Evolutionary conservation across 768 basidiomycete species (phyloP), one percentile per base, ranked within the genome.

Genomic region (Exidia glandulosa): DNA sequence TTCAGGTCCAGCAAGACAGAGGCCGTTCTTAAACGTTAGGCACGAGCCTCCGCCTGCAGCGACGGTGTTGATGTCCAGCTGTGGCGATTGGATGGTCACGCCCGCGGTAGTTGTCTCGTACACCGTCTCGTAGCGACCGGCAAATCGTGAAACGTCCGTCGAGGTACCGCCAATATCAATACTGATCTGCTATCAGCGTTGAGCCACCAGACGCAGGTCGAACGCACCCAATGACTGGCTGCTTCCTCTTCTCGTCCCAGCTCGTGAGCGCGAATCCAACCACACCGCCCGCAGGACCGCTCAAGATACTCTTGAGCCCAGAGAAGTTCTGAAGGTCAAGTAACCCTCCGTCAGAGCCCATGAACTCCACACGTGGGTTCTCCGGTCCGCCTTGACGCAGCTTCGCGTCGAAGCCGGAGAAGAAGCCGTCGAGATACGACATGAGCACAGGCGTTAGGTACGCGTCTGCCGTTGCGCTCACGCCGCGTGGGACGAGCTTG

Each of bases 91-190:
- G 57, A 97, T 90, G 0, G 88, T 88, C 23, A 96, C 87, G 1
- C 94, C 92, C 0, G 94, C 94, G 0, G 94, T 97, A 0, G 94
- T 95, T 0, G 94, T 94, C 70, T 97, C 94, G 67, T 93, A 95
- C 2, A 95, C 91, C 19, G 91, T 80, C 69, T 97, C 94, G 67
- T 93, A 94, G 32, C 87, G 79, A 0, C 94, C 95, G 19, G 88
- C 88, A 68, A 87, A 97, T 33, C 95, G 83, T 5, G 93, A 95
- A 2, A 96, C 94, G 67, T 98, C 94, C 0, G 94, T 96, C 0
- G 89, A 92, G 0, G 95, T 98, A 14, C 94, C 94, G 3, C 94
- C 93, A n/a, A 94, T 88, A 63, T 94, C 92, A 60, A 94, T 74
- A 6, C 90, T 93, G 62, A 9, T n/a, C 59, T 56, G 47, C 10